Evolutionary conservation across 169 alveolate genomes (phyloP).

Genomic region (Perkinsus marinus): DNA sequence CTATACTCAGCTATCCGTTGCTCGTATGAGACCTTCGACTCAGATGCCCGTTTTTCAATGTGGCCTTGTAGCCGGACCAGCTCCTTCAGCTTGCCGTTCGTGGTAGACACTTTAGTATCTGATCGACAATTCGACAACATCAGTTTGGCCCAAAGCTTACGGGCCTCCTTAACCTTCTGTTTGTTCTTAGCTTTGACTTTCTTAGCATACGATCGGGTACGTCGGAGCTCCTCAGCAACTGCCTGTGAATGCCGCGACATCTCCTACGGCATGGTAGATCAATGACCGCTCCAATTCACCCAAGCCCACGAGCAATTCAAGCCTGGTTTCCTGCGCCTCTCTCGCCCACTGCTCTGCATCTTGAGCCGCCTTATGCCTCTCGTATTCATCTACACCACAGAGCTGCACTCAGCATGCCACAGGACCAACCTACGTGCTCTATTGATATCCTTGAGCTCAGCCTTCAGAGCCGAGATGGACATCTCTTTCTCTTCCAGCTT

Average conservation of each 20-base stretch:
- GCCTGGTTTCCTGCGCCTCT: not conserved
- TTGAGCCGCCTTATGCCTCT: not conserved
- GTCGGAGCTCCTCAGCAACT: not conserved
- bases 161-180: not conserved
- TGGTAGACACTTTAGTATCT: not conserved
- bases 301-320: not conserved
- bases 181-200: not conserved
- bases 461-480: not conserved
- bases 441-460: not conserved
- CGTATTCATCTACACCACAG: not conserved
- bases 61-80: not conserved
- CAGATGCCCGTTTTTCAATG: not conserved
- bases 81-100: not conserved
- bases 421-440: not conserved
- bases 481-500: not conserved
- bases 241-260: not conserved
- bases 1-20: not conserved
- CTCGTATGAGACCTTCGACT: not conserved
- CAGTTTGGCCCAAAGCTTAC: not conserved
- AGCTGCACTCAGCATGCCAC: not conserved
- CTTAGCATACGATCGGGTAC: not conserved
- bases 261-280: not conserved
- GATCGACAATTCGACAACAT: not conserved
- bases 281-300: not conserved
- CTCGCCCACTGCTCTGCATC: not conserved